Base-by-base conservation (phyloP, 75 land plant genomes). In the Chamaecyparis obtusa region DNA sequence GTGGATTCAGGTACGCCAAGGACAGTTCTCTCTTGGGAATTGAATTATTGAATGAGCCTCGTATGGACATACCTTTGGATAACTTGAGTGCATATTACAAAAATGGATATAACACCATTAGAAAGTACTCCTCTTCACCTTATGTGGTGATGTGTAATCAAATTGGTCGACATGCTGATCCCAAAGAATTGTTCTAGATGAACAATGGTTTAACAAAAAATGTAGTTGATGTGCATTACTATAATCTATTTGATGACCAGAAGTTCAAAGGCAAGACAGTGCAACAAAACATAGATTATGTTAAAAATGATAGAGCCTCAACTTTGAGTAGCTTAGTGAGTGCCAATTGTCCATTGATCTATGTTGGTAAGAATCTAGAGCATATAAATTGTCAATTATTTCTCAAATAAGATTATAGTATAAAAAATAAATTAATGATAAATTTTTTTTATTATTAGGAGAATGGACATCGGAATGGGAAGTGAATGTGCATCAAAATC, bases 1-100 rank as follows among this genome's bases (percentile, higher is more conserved):
- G 32, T 24, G 74, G 30, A 43, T 83, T 27, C 87, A 96, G 97
- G 87, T 96, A 96, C 87, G 91, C 89, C 33, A 88, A 87, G 4
- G 90, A 95, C 72, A 89, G 89, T 56, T 88, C 94, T 36, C 90
- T 95, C 41, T 89, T 94, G 44, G 98, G 96, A 77, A 93, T 96
- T 54, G 98, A 96, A 88, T 92, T 96, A 24, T 85, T 96, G 86
- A 96, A 96, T 79, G 98, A 96, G 88, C 97, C 97, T 57, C 89
- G 88, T 19, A 90, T 91, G 36, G 64, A 83, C 39, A 93, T 96
- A 87, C 88, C 90, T 19, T 41, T 94, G 17, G 94, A 95, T 56
- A 84, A 87, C 33, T 67, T 96, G 48, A 88, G 88, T 39, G 36
- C 90, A 8, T 96, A 92, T 87, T 96, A 96, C 91, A 86, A 71